These are phyloP conservation scores for Magnusiomyces sp. DNA, from an alignment of 1,139 yeast genomes.

Conservation along the genomic window DNA sequence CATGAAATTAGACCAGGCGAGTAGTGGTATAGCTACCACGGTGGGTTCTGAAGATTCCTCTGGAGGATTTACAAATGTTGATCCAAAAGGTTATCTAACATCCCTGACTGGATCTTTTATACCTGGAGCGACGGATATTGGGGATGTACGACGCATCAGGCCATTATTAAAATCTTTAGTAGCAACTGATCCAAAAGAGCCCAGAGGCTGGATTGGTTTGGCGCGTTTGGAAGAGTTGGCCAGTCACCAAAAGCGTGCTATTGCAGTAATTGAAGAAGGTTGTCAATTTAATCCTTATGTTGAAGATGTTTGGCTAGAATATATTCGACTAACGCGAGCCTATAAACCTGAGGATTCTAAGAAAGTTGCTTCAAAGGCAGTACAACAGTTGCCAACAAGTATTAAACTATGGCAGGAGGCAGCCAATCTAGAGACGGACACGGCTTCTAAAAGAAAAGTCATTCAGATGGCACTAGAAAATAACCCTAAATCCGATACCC, in stretches of 20 bases:
- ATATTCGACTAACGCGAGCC: constrained; percentile 52
- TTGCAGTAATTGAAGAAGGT: constrained; percentile 57
- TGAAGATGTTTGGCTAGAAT: constrained; percentile 80
- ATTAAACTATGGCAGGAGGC: constrained; percentile 69
- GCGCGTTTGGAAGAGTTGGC: constrained; percentile 72
- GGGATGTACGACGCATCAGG: constrained; percentile 53
- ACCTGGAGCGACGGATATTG: constrained; percentile 29
- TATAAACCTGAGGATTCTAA: constrained; percentile 35
- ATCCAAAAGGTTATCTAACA: constrained; percentile 36
- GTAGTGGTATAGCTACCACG: constrained; percentile 11
- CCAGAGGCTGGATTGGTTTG: constrained; percentile 83
- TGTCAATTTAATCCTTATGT: constrained; percentile 57
- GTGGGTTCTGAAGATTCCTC: constrained; percentile 17
- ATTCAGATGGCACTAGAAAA: constrained; percentile 67
- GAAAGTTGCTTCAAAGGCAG: constrained; percentile 56
- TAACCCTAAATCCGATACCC: constrained; percentile 51
- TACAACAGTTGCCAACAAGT: constrained; percentile 48
- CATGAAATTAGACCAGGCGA: constrained; percentile 38
- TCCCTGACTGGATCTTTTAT: constrained; percentile 27
- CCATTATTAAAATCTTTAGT: constrained; percentile 58
- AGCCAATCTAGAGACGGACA: constrained; percentile 52
- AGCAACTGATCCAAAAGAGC: constrained; percentile 61
- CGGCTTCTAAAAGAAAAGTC: constrained; percentile 43
- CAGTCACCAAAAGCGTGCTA: constrained; percentile 49
- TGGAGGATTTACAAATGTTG: constrained; percentile 22